Percentiles rank a stretch among this genome's conserved stretches.
Evolutionary conservation across 805 yeast genomes (phyloP).

Genomic region (Starmerella vitae): DNA sequence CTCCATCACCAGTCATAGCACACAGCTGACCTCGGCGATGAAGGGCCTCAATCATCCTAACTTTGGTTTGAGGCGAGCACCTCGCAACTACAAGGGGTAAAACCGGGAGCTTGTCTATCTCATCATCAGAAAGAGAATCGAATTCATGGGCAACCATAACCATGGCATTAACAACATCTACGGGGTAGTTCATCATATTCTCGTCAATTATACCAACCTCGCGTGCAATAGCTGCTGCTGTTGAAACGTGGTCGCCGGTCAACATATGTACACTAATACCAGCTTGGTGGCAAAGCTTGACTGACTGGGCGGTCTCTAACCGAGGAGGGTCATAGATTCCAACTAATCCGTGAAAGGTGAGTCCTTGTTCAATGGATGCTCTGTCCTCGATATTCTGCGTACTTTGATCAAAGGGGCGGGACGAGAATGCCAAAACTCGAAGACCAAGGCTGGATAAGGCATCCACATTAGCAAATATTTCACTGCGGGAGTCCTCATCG

Average conservation of each 20-base stretch:
- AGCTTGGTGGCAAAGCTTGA: conserved; percentile 53
- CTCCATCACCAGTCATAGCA: conserved; percentile 82
- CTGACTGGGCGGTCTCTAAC: conserved; percentile 51
- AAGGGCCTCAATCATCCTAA: conserved; percentile 64
- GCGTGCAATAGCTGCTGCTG: conserved; percentile 67
- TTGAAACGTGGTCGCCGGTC: conserved; percentile 69
- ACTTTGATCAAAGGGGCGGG: conserved; percentile 25
- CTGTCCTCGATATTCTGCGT: conserved; percentile 24
- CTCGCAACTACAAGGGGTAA: conserved; percentile 68
- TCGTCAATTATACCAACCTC: conserved; percentile 68
- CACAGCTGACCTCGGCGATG: conserved; percentile 49
- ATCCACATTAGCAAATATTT: conserved; percentile 44
- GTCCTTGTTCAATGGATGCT: conserved; percentile 36
- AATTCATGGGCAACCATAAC: conserved; percentile 65
- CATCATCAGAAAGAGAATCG: conserved; percentile 46
- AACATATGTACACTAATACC: conserved; percentile 72
- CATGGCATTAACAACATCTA: conserved; percentile 41
- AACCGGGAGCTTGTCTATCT: conserved; percentile 49
- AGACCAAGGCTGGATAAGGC: conserved; percentile 51
- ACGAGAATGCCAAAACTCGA: conserved; percentile 61
- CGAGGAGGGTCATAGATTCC: conserved; percentile 78
- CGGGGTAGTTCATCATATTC: conserved; percentile 16
- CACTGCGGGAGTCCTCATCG: conserved; percentile 31
- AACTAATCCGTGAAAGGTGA: conserved; percentile 51
- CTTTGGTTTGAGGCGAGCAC: conserved; percentile 74